Evolutionary conservation across 2,329 filamentous ascomycete species (phyloP), one percentile per base, ranked within the genome.

Genomic region (Dactylellina haptotyla): DNA sequence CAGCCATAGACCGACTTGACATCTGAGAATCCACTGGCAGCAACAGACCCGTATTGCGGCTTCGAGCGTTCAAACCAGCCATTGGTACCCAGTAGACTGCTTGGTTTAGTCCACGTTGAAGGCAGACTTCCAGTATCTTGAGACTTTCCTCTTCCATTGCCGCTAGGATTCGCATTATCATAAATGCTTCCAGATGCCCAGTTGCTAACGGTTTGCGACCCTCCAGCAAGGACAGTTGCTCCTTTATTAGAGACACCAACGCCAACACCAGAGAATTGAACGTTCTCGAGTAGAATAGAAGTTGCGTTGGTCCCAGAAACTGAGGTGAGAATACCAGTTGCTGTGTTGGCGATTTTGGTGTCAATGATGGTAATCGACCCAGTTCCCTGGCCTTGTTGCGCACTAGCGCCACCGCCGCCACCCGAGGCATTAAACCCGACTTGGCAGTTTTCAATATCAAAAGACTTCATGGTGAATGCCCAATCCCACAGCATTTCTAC

Each of bases 121-220:
- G 50, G 20, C 18, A 37, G 18, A n/a, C 4, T 6, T 14, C 87
- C 83, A 2, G 84, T 57, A 77, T 34, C 82, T 86, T 81, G 94
- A 91, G 30, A 23, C 54, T 53, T 61, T 6, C 63, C 63, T 16
- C n/a, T 51, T 3, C 50, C 50, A 12, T 67, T 39, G 3, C 89
- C 83, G 25, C 85, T 83, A 61, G 85, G 82, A 59, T 84, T 82
- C 39, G 77, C 80, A 20, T 81, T 79, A 56, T 81, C 84, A 81
- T 96, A 94, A 39, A 87, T 84, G 75, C 89, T 89, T 54, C 95
- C 95, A 81, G 97, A 93, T 20, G 88, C 85, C 86, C 90, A 99
- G 3, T 88, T 88, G 2, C 83, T 80, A 16, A 72, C 71, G 75
- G 88, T 54, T 37, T 26, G 86, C 50, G 85, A 83, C 78, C 90